Evolutionary conservation across 164 flowering plant genomes (phyloP), one percentile per base, ranked within the genome.

Genomic region (Hamamelis virginiana): DNA sequence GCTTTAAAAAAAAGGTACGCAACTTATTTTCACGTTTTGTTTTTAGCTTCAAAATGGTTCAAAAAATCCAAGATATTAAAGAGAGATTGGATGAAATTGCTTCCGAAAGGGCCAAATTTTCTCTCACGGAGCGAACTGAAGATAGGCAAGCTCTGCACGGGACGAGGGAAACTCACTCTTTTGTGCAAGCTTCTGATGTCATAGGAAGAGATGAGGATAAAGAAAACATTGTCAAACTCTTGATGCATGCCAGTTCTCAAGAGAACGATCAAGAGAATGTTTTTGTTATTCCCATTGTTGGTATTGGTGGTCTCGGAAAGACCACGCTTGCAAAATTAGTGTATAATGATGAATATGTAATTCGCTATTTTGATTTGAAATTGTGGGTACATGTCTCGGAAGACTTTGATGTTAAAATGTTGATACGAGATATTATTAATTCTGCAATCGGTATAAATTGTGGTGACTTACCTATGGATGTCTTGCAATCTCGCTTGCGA

Each of bases 271-370:
- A 58, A 9, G 70, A 67, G 25, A 65, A 67, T 59, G 55, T n/a
- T n/a, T n/a, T n/a, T n/a, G n/a, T n/a, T n/a, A n/a, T n/a, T n/a
- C n/a, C n/a, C n/a, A n/a, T n/a, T 5, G 73, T 71, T n/a, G 81
- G 78, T 15, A 51, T 65, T 27, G 68, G 68, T 4, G 59, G 68
- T 16, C 47, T 65, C 3, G 68, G 69, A 41, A 66, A 52, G 38
- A 66, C 69, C 33, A 25, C 69, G 6, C 58, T 66, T 22, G 69
- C 69, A 6, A 66, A 66, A 55, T 55, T 65, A 5, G 59, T 65
- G n/a, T 50, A 50, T 14, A 52, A 65, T 18, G 59, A 65, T 22
- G n/a, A 33, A 27, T 27, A 45, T 19, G 28, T 65, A n/a, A 25
- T 9, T 5, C 10, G 26, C 14, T 10, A 33, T 27, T 65, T 51